Percentiles rank a stretch among this genome's conserved stretches.
These are phyloP conservation scores for Fraxinus dipetala DNA, from an alignment of 305 asterid genomes.

Conservation along the genomic window DNA sequence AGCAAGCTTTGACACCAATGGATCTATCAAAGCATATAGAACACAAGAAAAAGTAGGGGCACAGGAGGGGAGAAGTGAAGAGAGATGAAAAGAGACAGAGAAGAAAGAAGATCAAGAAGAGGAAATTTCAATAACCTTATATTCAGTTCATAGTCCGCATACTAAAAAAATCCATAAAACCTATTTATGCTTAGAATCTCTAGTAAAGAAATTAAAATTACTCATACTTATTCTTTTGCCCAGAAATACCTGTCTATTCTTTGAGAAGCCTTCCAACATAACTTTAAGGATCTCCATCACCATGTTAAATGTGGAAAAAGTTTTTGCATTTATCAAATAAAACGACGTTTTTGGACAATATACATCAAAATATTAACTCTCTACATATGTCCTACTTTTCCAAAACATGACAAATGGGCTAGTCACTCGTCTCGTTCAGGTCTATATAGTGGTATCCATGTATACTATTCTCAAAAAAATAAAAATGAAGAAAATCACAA, in stretches of 20 bases:
- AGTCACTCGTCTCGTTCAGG: background rate
- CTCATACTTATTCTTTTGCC: background rate
- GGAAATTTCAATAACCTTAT: background rate
- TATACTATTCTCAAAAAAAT: slow-evolving; percentile 4
- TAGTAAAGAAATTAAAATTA: background rate
- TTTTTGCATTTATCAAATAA: background rate
- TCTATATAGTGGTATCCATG: background rate
- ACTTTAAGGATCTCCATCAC: background rate
- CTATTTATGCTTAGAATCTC: background rate
- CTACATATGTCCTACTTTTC: background rate
- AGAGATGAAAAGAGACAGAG: background rate
- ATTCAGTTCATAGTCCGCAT: background rate
- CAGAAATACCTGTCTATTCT: background rate
- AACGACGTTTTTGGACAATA: background rate
- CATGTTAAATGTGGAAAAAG: background rate
- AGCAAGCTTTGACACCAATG: background rate
- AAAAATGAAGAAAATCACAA: slow-evolving; percentile 18
- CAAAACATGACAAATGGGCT: background rate
- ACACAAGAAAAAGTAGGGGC: background rate
- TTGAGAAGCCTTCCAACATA: background rate
- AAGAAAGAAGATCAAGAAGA: background rate
- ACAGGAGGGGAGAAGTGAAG: background rate
- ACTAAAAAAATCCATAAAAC: background rate
- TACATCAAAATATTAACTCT: background rate
- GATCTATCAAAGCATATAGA: background rate